Base-by-base conservation (phyloP, 176 grass and related monocot species). In the Cenchrus fungigraminus region DNA sequence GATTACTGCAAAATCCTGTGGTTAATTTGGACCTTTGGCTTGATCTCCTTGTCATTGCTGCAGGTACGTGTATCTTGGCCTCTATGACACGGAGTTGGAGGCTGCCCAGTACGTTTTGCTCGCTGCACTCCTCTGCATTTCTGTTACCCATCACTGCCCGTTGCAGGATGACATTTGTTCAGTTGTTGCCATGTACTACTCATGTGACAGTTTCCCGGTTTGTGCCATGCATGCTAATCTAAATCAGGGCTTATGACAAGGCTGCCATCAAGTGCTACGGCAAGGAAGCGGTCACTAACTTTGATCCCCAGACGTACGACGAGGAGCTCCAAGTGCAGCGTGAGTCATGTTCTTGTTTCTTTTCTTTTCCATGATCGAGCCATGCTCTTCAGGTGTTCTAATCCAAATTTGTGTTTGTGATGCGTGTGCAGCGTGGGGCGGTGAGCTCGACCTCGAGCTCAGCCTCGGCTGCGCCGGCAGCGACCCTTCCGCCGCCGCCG, bases 11-110 rank as follows among this genome's bases (percentile, higher is more conserved):
- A n/a, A 52, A 43, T 6, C 4, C 22, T 73, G 37, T 57, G 65
- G n/a, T 73, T 19, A 10, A 4, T 68, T 44, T 20, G 71, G 22
- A 65, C 46, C 12, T 72, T 12, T 10, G 37, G 29, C 51, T 31
- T 66, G 46, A n/a, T 51, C 28, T 60, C 29, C 46, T 50, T 42
- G 51, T 54, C 29, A 8, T 20, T 16, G 57, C 90, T 16, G 57
- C 90, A 95, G 93, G 72, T 95, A 86, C 15, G 86, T 95, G 29
- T 95, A 95, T 70, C 93, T 95, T 10, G 93, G 93, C 72, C 88
- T 95, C 19, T 95, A 86, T 50, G 88, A 92, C 76, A 95, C 93
- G 0, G 93, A 95, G 89, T 59, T 72, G 58, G 93, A 95, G 66
- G 93, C 93, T 82, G 90, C 90, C 58, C 88, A 86, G 93, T 95